Base-by-base conservation (phyloP, 1,284 basidiomycete genomes). In the Polyporus tsugae region DNA sequence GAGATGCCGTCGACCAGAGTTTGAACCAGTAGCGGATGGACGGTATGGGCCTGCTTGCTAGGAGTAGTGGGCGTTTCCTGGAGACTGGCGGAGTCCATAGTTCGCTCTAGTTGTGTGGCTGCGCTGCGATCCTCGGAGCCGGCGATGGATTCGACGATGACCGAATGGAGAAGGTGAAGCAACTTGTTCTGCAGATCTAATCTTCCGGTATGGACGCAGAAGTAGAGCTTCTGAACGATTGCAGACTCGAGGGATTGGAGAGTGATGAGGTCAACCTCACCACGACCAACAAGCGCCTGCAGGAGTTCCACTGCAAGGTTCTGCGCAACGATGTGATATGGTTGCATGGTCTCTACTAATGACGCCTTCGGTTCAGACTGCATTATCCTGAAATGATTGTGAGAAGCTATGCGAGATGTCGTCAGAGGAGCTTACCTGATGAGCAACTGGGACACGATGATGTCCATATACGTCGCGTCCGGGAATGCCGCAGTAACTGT, bases 151-250 rank as follows among this genome's bases (percentile, higher is more conserved):
- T 88, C 88, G 22, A 90, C 91, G 36, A 97, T 90, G 36, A 95
- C 83, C 0, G 94, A 92, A 76, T 98, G 96, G 1, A 99, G 86
- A 10, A 97, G 88, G 73, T 96, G 95, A 1, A 99, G 88, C 66
- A 98, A 87, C 77, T 96, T 97, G 84, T 95, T 96, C 80, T 98
- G 96, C 17, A 96, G 83, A 73, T 96, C 93, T 42, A 96, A 85
- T 39, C 90, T 86, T 22, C 82, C 83, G 29, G 83, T 83, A 72
- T 95, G 91, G 22, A 98, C 84, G 38, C 87, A 91, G 61, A 89
- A 82, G 74, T 91, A 94, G 2, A 98, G 84, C 75, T 95, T 93
- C 61, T 87, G 87, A 55, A 96, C 84, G 44, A 98, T 84, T 0
- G 86, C 85, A 0, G 87, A 84, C 78, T 97, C 93, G 60, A 96